phyloP scores from a whole-genome alignment of 2,329 filamentous ascomycete genomes.

The Herpotrichia juniperi region DNA sequence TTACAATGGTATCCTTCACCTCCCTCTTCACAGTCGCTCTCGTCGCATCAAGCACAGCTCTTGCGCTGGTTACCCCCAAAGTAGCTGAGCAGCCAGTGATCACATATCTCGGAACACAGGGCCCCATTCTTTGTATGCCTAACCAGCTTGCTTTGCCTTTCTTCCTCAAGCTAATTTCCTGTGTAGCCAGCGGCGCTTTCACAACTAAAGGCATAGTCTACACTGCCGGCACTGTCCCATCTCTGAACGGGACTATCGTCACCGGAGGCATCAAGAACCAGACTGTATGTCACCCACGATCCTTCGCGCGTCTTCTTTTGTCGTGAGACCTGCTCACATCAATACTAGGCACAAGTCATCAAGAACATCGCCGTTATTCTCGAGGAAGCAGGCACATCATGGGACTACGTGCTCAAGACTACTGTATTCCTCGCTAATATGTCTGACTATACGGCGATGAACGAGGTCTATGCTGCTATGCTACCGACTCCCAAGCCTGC shows the following conservation, averaged over 20 bases:
- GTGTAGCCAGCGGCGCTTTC: slow-evolving; percentile 32
- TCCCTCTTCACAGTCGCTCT: slow-evolving; percentile 26
- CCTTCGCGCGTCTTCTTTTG: neutral
- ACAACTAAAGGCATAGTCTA: slow-evolving; percentile 39
- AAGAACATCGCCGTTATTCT: slow-evolving; percentile 39
- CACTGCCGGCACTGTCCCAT: slow-evolving; percentile 37
- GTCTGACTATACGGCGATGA: slow-evolving; percentile 41
- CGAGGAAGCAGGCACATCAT: slow-evolving; percentile 39
- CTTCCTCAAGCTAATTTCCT: neutral
- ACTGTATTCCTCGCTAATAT: slow-evolving; percentile 41
- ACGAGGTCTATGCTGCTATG: slow-evolving; percentile 38
- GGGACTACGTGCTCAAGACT: slow-evolving; percentile 42
- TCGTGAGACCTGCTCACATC: too few relatives aligned
- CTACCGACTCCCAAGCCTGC: slow-evolving; percentile 37
- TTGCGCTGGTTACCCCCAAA: slow-evolving; percentile 28
- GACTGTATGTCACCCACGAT: slow-evolving; percentile 8
- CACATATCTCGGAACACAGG: slow-evolving; percentile 39
- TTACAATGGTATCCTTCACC: slow-evolving; percentile 29
- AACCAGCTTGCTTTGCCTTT: neutral
- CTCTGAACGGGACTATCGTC: slow-evolving; percentile 27
- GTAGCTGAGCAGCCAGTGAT: slow-evolving; percentile 30
- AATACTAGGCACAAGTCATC: slow-evolving; percentile 36
- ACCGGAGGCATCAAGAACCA: slow-evolving; percentile 16
- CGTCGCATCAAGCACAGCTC: slow-evolving; percentile 16
- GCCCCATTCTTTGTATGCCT: slow-evolving; percentile 31